Evolutionary conservation across 805 yeast genomes (phyloP).

Genomic region (Clavispora fructus): DNA sequence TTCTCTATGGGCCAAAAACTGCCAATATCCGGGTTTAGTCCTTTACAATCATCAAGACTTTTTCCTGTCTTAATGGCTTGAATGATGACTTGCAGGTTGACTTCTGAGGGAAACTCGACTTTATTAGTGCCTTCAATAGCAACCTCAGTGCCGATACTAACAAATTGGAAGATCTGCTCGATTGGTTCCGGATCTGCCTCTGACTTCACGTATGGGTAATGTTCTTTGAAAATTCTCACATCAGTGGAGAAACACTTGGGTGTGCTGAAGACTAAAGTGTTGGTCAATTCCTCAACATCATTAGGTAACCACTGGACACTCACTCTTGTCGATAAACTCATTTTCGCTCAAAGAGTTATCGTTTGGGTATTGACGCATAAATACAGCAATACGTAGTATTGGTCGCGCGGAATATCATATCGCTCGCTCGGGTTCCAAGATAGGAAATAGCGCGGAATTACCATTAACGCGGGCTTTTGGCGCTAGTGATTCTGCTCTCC

Average conservation of each 20-base stretch:
- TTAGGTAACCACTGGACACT: conserved; percentile 50
- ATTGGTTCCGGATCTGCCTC: conserved; percentile 9
- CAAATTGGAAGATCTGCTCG: conserved; percentile 48
- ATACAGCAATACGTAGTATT: not conserved
- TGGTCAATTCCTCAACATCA: conserved; percentile 37
- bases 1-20: conserved; percentile 33
- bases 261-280: conserved; percentile 45
- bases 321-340: conserved; percentile 42
- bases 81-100: conserved; percentile 36
- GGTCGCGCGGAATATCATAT: not conserved
- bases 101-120: conserved; percentile 37
- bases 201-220: conserved; percentile 10
- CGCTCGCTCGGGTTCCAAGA: not conserved
- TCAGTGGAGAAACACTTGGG: conserved; percentile 45
- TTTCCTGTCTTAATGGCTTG: conserved; percentile 23
- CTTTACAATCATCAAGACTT: conserved; percentile 23
- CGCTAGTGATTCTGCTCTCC: not conserved
- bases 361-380: not conserved
- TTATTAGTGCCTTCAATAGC: conserved; percentile 29
- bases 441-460: not conserved
- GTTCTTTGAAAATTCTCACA: conserved; percentile 24
- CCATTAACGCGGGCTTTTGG: not conserved
- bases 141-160: conserved; percentile 47
- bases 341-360: not conserved
- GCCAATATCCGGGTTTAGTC: conserved; percentile 40